Evolutionary conservation across 441 rosid species (phyloP).

Genomic region (Jatropha multifida): DNA sequence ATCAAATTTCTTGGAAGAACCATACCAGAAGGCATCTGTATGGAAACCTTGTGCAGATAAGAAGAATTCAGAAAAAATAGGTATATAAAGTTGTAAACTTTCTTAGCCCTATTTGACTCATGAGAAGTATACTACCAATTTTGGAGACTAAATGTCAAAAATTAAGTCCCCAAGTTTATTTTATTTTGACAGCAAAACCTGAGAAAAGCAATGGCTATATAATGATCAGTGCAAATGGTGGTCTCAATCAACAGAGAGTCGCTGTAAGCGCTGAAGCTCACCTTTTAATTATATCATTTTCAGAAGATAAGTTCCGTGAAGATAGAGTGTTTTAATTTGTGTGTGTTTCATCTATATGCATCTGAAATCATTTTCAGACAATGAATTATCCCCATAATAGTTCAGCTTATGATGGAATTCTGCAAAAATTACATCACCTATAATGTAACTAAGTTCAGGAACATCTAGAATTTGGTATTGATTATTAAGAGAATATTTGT

Average conservation of each 20-base stretch:
- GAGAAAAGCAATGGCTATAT: slow-evolving; percentile 61
- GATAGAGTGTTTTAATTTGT: not conserved
- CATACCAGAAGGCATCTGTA: slow-evolving; percentile 43
- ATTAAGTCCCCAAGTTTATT: slow-evolving; percentile 21
- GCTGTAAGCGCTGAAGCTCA: slow-evolving; percentile 60
- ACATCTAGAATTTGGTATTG: not conserved
- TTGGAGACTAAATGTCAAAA: not conserved
- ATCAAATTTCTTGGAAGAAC: slow-evolving; percentile 55
- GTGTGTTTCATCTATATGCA: not conserved
- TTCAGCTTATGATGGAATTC: not conserved
- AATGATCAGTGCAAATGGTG: slow-evolving; percentile 86
- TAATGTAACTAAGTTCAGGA: not conserved
- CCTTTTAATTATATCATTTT: not conserved
- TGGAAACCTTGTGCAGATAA: slow-evolving; percentile 88
- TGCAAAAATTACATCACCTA: not conserved
- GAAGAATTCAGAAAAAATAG: slow-evolving; percentile 30
- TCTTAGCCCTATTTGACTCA: not conserved
- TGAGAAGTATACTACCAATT: not conserved
- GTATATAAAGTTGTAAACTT: slow-evolving; percentile 24
- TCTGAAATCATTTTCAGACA: not conserved
- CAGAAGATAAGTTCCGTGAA: not conserved
- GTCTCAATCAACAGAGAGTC: slow-evolving; percentile 93
- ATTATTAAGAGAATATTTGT: not conserved
- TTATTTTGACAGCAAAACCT: slow-evolving; percentile 45
- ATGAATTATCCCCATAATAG: not conserved